Base-by-base conservation (phyloP, 257 asterid genomes). In the Salvia rosmarinus region DNA sequence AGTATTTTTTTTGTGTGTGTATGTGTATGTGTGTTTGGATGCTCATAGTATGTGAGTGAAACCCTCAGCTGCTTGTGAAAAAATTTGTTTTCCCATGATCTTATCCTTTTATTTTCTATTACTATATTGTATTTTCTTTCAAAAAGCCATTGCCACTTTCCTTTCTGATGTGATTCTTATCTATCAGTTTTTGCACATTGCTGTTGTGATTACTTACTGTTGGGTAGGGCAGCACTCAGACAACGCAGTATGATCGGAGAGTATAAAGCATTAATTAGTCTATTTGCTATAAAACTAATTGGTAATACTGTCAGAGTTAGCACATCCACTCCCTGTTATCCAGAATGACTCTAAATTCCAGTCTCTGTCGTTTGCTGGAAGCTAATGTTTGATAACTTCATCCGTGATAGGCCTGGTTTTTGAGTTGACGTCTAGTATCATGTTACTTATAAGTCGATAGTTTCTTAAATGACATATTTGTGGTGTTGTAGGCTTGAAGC, bases 401-500 rank as follows among this genome's bases (percentile, higher is more conserved):
- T 12, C 19, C 3, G 1, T 55, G 39, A 13, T 1, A 12, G 7
- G 23, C 54, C 9, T 5, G n/a, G 13, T 44, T 17, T 32, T n/a
- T 12, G 6, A 37, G 66, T 25, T 58, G 23, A 6, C 9, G 12
- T 40, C 54, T 5, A 34, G 70, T 5, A 64, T 35, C n/a, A 21
- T 14, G 61, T n/a, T n/a, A n/a, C n/a, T n/a, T n/a, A n/a, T n/a
- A n/a, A n/a, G n/a, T n/a, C 35, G 7, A 14, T 25, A 34, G 39
- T 42, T 25, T 47, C 17, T 73, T 44, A 35, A 23, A 30, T 25
- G 3, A 23, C 72, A 44, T 63, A 6, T 21, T 60, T 67, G 35
- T 40, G 34, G 51, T 76, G 47, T 80, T 82, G 85, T 73, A 95
- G 99, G 94, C 79, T 10, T 87, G 70, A 84, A 87, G 85, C 87